Evolutionary conservation across 108 stramenopile genomes (phyloP).

Genomic region (Phaeodactylum tricornutum): DNA sequence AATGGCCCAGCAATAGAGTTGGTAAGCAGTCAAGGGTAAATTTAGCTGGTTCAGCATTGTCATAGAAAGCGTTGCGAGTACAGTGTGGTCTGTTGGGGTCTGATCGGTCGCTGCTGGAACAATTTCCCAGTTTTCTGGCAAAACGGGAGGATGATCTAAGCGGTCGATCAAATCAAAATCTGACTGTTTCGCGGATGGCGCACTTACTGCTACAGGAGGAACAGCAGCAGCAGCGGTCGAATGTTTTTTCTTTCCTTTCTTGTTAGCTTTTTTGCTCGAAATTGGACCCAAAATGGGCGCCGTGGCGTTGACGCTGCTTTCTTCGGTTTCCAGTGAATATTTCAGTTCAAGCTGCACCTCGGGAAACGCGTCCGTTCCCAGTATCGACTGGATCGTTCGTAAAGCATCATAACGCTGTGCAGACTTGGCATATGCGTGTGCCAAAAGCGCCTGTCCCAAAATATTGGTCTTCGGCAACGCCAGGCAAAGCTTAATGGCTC

Average conservation of each 20-base stretch:
- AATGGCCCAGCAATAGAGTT: conserved; percentile 34
- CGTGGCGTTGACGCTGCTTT: conserved; percentile 2
- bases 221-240: conserved; percentile 1
- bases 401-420: conserved; percentile 46
- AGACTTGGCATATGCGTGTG: conserved; percentile 44
- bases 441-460: conserved; percentile 46
- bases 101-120: conserved; percentile 2
- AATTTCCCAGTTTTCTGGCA: conserved; percentile 20
- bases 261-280: conserved; percentile 17
- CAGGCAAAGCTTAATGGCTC: conserved; percentile 53
- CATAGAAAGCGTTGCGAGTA: conserved; percentile 32
- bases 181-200: conserved; percentile 1
- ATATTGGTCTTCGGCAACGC: conserved; percentile 26
- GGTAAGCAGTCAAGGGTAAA: conserved; percentile 25
- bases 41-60: conserved; percentile 19
- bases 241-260: conserved; percentile 30
- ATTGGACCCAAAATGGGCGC: conserved; percentile 6
- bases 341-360: conserved; percentile 25
- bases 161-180: conserved; percentile 21
- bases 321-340: conserved; percentile 7
- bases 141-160: conserved; percentile 13
- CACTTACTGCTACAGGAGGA: too few relatives aligned
- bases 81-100: conserved; percentile 27
- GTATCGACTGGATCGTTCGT: conserved; percentile 22
- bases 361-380: conserved; percentile 24